Evolutionary conservation across 306 rosid species (phyloP), one percentile per base, ranked within the genome.

Genomic region (Begonia peltatifolia): DNA sequence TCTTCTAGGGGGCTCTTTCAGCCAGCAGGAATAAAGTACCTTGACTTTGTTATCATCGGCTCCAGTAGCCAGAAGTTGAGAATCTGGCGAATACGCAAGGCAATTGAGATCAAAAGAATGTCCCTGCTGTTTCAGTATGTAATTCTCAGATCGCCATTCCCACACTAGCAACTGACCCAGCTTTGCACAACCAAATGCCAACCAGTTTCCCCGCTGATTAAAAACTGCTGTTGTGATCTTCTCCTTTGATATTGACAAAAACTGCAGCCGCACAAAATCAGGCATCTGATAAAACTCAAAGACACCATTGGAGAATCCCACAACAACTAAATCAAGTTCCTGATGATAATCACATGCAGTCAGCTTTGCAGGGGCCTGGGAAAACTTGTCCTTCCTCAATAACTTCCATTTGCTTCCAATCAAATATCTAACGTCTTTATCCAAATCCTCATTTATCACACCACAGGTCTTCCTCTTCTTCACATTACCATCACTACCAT

Each of bases 11-110:
- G 38, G 38, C 5, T 30, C 38, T 30, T 30, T 30, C 9, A 30
- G 38, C 38, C 9, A 30, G 38, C 38, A 30, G 38, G 38, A 30
- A 30, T 30, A 30, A 30, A 18, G 56, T 71, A 88, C 99, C 94
- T 86, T 90, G 66, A 90, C 87, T 90, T 90, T 90, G 67, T 90
- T 90, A 79, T 90, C 99, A 79, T 90, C 99, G 1, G 94, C 94
- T 56, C 99, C 99, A 3, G 95, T 90, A 30, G 99, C 95, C 63
- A 90, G 73, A 1, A 83, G 79, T 67, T 82, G 97, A 0, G 97
- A 72, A 61, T 89, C 97, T 2, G 74, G 76, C 0, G 97, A 84
- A 69, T 89, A 89, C 0, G 97, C 90, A 20, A 89, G 63, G 47
- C 85, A 78, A 57, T 89, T 89, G 11, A 85, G 95, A 70, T 89